Evolutionary conservation across 2,329 filamentous ascomycete genomes (phyloP).

Genomic region (Epichloe elymi): DNA sequence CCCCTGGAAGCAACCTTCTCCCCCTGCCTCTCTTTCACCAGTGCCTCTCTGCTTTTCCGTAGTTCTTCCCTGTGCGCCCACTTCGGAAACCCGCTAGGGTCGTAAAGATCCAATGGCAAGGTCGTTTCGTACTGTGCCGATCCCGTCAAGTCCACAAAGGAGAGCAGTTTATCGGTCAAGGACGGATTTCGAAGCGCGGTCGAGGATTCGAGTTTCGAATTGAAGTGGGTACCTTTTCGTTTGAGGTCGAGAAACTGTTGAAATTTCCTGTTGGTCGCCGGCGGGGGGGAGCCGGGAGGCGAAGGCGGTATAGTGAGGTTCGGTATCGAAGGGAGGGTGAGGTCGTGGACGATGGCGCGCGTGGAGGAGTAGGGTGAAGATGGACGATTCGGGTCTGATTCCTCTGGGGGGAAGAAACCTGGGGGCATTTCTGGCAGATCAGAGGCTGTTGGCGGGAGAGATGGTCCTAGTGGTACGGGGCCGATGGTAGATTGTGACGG

Average conservation of each 20-base stretch:
- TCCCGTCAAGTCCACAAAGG: conserved; percentile 41
- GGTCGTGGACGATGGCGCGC: conserved; percentile 51
- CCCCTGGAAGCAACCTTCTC: conserved; percentile 26
- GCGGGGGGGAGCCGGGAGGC: conserved; percentile 47
- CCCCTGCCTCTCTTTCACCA: conserved; percentile 31
- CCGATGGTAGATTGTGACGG: conserved; percentile 11
- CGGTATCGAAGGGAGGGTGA: conserved; percentile 60
- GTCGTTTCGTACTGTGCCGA: conserved; percentile 55
- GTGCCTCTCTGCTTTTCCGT: conserved; percentile 32
- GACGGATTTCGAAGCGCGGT: conserved; percentile 58
- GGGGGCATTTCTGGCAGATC: conserved; percentile 8
- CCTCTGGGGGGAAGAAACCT: conserved; percentile 15
- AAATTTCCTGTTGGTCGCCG: conserved; percentile 50
- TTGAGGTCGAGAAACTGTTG: conserved; percentile 66
- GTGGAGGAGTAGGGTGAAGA: conserved; percentile 55
- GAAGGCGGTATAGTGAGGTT: conserved; percentile 65
- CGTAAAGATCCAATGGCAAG: conserved; percentile 41
- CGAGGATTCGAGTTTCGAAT: conserved; percentile 55
- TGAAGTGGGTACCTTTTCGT: conserved; percentile 65
- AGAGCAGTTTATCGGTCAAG: conserved; percentile 58
- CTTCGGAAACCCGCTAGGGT: conserved; percentile 41
- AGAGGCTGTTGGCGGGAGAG: conserved; percentile 21
- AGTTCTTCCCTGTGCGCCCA: conserved; percentile 40
- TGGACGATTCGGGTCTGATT: not conserved
- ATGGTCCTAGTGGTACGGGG: conserved; percentile 25